Conservation (phyloP, 1,284 basidiomycete genomes). For the Xerocomus cyaneibrunnescens region DNA sequence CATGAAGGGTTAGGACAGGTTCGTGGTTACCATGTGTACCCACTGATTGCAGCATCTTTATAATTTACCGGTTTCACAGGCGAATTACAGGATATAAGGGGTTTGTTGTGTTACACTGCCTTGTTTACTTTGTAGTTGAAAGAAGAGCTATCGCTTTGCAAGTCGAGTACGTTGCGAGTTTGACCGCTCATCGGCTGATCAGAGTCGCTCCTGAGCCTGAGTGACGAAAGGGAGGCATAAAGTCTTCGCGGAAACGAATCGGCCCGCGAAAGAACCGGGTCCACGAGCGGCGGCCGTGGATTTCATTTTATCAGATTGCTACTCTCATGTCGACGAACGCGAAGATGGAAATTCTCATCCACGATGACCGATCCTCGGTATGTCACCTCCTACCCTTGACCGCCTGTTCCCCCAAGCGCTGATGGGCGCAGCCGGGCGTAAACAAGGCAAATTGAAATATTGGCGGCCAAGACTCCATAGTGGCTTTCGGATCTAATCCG, state of each 20-base stretch:
- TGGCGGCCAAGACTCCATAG: neutral
- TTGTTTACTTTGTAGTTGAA: constrained; percentile 5
- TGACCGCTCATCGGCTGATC: neutral
- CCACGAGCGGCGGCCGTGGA: neutral
- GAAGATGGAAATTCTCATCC: neutral
- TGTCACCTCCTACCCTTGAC: neutral
- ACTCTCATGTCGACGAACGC: neutral
- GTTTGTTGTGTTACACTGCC: neutral
- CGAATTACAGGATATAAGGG: constrained; percentile 6
- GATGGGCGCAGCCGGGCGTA: neutral
- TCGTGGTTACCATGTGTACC: constrained; percentile 1
- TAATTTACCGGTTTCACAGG: constrained; percentile 4
- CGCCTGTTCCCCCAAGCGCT: neutral
- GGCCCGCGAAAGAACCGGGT: neutral
- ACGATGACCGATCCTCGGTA: neutral
- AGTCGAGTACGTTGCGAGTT: constrained; percentile 2
- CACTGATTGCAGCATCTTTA: constrained; percentile 1
- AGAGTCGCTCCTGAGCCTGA: neutral
- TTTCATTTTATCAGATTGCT: neutral
- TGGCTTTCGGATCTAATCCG: constrained; percentile 4
- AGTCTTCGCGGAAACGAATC: constrained; percentile 8
- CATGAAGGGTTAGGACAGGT: constrained; percentile 8
- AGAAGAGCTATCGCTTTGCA: constrained; percentile 4
- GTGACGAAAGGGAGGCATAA: no score
- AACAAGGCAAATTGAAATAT: neutral